Evolutionary conservation across 2,329 filamentous ascomycete genomes (phyloP), one percentile per base, ranked within the genome.

Genomic region (Pseudopyricularia cyperi): DNA sequence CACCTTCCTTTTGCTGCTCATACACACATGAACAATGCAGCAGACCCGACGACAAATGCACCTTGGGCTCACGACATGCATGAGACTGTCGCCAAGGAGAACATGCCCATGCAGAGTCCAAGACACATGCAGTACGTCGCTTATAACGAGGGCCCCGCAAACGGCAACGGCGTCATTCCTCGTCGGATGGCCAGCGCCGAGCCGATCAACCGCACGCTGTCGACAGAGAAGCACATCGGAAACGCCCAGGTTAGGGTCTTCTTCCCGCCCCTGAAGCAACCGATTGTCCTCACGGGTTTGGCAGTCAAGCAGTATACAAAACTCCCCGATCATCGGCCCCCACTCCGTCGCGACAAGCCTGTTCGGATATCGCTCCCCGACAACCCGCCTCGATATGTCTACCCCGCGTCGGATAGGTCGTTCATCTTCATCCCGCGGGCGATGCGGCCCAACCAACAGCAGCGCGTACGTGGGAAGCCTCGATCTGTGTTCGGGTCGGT

Each of bases 401-500:
- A 93, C 68, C 93, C 93, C 6, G 86, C 89, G 2, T 75, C 80
- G 47, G 90, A 96, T 61, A 77, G 93, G 57, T 97, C 93, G 0
- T 98, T 98, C 66, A 95, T 96, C 61, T 98, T 98, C 69, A 98
- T 98, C 55, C 93, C 93, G 12, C 80, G 93, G 58, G 91, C 91
- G 11, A 78, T 96, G 71, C 82, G 93, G 58, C 93, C 93, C 14
- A 96, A 95, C 64, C 89, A 95, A 48, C 51, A 65, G 28, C 88
- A 95, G 70, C 80, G 82, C 30, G 80, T 83, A 51, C 77, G 86
- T 52, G 86, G 85, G 55, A 85, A 87, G 62, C 84, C 87, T 35
- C 78, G 83, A 54, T 85, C 87, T 53, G 80, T 81, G 15, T 77
- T 86, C 68, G 83, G 74, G 57, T 88, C 72, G 61, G 71, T 85